These are phyloP conservation scores for Epicoccum nigrum DNA, from an alignment of 2,329 filamentous ascomycete genomes.

Conservation along the genomic window DNA sequence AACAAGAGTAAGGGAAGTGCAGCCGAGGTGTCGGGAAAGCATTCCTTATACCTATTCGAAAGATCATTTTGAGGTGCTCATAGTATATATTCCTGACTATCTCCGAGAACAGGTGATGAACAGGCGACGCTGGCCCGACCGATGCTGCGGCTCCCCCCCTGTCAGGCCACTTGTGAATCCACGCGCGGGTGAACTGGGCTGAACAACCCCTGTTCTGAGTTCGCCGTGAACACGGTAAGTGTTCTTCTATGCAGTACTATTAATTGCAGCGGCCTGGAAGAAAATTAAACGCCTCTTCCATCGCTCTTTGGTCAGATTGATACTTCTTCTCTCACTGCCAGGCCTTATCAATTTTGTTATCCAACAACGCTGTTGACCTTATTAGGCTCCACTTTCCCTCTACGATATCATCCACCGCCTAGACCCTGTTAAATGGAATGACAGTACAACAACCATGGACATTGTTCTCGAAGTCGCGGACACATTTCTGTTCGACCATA, in stretches of 20 bases:
- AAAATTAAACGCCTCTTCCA: slow-evolving; percentile 1
- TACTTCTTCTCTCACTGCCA: neutral
- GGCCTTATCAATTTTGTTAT: slow-evolving; percentile 2
- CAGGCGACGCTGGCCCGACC: slow-evolving; percentile 6
- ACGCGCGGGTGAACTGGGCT: slow-evolving; percentile 8
- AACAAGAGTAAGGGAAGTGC: no score
- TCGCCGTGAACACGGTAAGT: neutral
- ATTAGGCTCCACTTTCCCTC: slow-evolving; percentile 1
- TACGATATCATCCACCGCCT: no score
- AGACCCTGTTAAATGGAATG: no score
- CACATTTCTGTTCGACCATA: slow-evolving; percentile 77
- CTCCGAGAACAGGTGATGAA: slow-evolving; percentile 3
- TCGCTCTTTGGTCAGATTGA: neutral
- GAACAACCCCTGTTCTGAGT: neutral
- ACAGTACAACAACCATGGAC: slow-evolving; percentile 68
- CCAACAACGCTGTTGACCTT: slow-evolving; percentile 1
- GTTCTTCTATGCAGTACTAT: neutral
- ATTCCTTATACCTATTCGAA: no score
- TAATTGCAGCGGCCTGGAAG: slow-evolving; percentile 7
- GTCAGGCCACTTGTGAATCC: slow-evolving; percentile 22
- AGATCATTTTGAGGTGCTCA: neutral
- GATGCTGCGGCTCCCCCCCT: slow-evolving; percentile 18
- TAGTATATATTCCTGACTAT: slow-evolving; percentile 8
- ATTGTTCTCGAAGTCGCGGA: slow-evolving; percentile 86
- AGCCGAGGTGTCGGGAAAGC: no score